Conservation (phyloP, 768 basidiomycete genomes). For the Kwoniella dejecticola region DNA sequence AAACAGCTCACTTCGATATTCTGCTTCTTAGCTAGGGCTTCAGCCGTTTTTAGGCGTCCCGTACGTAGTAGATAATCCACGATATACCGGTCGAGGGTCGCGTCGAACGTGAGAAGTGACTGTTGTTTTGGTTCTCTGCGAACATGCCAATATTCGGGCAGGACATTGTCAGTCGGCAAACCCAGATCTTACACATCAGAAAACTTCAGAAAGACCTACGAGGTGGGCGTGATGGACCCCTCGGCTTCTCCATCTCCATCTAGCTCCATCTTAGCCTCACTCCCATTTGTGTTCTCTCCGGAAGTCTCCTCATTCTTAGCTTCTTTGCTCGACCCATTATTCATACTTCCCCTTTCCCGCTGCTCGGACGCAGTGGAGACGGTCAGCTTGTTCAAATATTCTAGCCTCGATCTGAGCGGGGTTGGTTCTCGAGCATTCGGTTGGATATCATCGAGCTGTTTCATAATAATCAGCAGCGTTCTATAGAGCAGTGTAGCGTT, state of each 20-base stretch:
- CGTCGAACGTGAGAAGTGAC: constrained; percentile 10
- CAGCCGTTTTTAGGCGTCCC: constrained; percentile 76
- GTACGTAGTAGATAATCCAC: constrained; percentile 87
- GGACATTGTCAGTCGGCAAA: no score
- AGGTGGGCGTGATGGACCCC: not conserved
- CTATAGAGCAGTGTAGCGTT: not conserved
- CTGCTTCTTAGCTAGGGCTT: constrained; percentile 71
- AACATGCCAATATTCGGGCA: not conserved
- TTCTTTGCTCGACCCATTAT: not conserved
- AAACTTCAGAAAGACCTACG: constrained; percentile 4
- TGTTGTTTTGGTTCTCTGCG: constrained; percentile 10
- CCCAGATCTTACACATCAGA: no score
- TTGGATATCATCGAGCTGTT: constrained; percentile 49
- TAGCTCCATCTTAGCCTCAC: constrained; percentile 5
- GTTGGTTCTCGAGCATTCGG: constrained; percentile 28
- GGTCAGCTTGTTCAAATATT: constrained; percentile 29
- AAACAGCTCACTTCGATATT: constrained; percentile 75
- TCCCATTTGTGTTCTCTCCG: not conserved
- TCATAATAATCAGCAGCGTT: not conserved
- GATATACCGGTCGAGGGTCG: constrained; percentile 75
- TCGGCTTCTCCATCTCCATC: no score
- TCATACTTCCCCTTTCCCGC: not conserved
- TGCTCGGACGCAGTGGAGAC: not conserved
- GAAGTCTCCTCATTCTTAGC: no score
- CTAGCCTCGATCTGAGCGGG: constrained; percentile 28